Evolutionary conservation across 345 rosid genomes (phyloP).

Genomic region (Gossypioides kirkii): DNA sequence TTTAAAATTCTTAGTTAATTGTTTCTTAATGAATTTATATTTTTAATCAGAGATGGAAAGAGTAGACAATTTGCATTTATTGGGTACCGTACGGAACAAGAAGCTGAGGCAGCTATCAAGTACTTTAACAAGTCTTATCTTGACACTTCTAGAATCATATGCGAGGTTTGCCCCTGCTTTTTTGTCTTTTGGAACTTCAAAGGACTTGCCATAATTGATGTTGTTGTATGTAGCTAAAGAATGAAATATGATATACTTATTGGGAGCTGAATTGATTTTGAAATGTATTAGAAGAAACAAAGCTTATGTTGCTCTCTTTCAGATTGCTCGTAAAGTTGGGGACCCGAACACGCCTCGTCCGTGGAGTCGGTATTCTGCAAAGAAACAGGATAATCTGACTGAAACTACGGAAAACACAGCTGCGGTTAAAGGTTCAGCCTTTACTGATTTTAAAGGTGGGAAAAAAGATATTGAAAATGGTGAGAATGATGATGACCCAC

Average conservation of each 20-base stretch:
- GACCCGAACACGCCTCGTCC: slow-evolving; percentile 69
- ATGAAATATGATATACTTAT: background rate
- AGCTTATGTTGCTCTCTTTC: slow-evolving; percentile 8
- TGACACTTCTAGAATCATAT: slow-evolving; percentile 54
- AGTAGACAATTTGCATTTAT: slow-evolving; percentile 83
- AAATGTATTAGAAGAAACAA: background rate
- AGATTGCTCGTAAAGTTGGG: slow-evolving; percentile 73
- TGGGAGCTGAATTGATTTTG: background rate
- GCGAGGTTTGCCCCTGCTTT: slow-evolving; percentile 56
- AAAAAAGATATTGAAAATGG: slow-evolving; percentile 29
- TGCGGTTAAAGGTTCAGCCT: slow-evolving; percentile 14
- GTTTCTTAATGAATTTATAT: background rate
- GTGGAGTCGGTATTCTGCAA: slow-evolving; percentile 71
- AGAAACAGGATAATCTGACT: slow-evolving; percentile 34
- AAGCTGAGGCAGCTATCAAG: slow-evolving; percentile 78
- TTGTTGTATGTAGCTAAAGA: background rate
- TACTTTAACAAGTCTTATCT: slow-evolving; percentile 66
- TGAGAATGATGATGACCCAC: slow-evolving; percentile 40
- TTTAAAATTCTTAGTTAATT: background rate
- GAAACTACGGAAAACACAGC: slow-evolving; percentile 18
- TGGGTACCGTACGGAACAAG: slow-evolving; percentile 65
- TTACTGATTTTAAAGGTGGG: slow-evolving; percentile 25
- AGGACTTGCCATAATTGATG: background rate
- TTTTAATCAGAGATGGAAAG: slow-evolving; percentile 58
- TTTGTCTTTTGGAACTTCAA: background rate